Evolutionary conservation across 2,329 filamentous ascomycete species (phyloP), one percentile per base, ranked within the genome.

Genomic region (Bipolaris zeicola): DNA sequence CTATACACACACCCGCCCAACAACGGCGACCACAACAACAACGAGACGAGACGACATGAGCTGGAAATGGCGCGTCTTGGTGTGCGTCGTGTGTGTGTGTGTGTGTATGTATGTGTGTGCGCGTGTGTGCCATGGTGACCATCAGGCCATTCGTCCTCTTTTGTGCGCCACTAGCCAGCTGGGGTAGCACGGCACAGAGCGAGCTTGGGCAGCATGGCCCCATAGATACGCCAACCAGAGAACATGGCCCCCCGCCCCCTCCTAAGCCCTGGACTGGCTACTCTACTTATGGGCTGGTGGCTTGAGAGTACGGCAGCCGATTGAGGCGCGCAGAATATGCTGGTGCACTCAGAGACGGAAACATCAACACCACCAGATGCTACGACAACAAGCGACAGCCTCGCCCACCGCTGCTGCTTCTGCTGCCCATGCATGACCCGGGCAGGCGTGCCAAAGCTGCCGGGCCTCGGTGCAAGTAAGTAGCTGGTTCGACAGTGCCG

Each of bases 91-190:
- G 28, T 31, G 28, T 31, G 28, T 31, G 28, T 31, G 28, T 11
- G 28, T 31, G 10, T 28, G 7, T 8, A 10, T 28, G 44, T 28
- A 8, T 8, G 3, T 28, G 44, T 24, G 26, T 37, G 31, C 14
- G 44, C 6, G 24, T 45, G 16, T 22, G 46, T 37, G 54, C 46
- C n/a, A 34, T 49, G 31, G 37, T 45, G 49, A 47, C 42, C 46
- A 62, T 67, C 64, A 67, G 59, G 47, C 63, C 63, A 65, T 55
- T 64, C 45, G 50, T 52, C 57, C 58, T 62, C 52, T 47, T 52
- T 42, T 60, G 61, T 44, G 54, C 50, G 47, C 36, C 50, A 39
- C 46, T 49, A 50, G 46, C 44, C 52, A 54, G 57, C 60, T 51
- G 45, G 42, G 39, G 65, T 67, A 38, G 61, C 61, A 67, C 57